Evolutionary conservation across 345 rosid species (phyloP), one percentile per base, ranked within the genome.

Genomic region (Populus pruinosa): DNA sequence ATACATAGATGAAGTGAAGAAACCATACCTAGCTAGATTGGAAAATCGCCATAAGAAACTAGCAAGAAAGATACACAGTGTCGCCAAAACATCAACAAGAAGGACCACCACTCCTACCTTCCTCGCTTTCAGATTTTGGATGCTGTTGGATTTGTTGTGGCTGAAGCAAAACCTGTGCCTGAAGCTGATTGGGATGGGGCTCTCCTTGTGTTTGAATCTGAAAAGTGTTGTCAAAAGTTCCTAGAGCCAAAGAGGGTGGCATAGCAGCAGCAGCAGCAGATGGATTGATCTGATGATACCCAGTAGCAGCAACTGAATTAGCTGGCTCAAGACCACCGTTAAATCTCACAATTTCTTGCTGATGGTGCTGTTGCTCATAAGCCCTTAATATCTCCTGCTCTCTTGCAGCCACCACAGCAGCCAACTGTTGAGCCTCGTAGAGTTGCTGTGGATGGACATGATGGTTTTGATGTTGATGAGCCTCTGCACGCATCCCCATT

Each of bases 371-470:
- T 17, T 80, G 86, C 36, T 87, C 91, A 68, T 80, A 87, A 71
- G 76, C 83, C 69, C 94, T 86, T 59, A 85, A 80, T 89, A 93
- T 85, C 74, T 91, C 91, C 9, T 87, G 91, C 83, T 91, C 93
- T 67, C 91, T 85, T 2, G 87, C 91, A 12, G 85, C 91, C 36
- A 86, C 80, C 6, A 82, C 88, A 27, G 92, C 92, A 31, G 91
- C 89, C 80, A 86, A 69, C 44, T 87, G 89, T 64, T 91, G 94
- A n/a, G 90, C 86, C 41, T 89, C 91, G 29, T 87, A 90, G 11
- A 87, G 81, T 69, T 88, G 91, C 39, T 87, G 92, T 56, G 81
- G 87, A 21, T 84, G 88, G 21, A 76, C 89, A 10, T 75, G 59
- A 1, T 67, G 88, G 18, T 84, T 86, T 4, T 63, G 84, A 29